Evolutionary conservation across 2,329 filamentous ascomycete species (phyloP).

Genomic region (Sclerotinia trifoliorum): DNA sequence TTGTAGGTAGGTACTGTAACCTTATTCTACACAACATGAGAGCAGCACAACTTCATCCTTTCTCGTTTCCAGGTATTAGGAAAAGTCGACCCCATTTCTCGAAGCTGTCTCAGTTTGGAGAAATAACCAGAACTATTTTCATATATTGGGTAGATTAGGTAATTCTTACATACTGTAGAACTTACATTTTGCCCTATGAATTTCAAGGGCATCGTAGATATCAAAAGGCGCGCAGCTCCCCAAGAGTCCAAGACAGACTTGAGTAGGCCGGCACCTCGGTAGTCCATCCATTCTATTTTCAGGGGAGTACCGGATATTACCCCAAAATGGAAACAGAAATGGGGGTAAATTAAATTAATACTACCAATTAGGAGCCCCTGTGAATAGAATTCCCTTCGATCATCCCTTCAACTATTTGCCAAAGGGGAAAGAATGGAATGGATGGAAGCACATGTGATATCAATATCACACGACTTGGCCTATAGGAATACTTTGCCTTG

Average conservation of each 20-base stretch:
- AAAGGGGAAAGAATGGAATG: neutral
- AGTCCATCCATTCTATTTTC: neutral
- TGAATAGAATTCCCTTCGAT: neutral
- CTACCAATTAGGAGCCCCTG: neutral
- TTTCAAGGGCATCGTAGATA: neutral
- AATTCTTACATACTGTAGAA: neutral
- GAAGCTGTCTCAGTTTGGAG: neutral
- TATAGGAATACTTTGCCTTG: neutral
- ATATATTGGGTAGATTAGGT: neutral
- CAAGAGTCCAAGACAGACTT: neutral
- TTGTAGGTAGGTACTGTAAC: neutral
- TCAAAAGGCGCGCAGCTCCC: neutral
- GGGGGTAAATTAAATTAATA: neutral
- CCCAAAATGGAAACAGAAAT: neutral
- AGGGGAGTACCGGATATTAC: neutral
- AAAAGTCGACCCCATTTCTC: neutral
- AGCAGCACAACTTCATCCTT: neutral
- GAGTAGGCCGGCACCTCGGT: neutral
- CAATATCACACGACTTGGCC: constrained; percentile 7
- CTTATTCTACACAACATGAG: neutral
- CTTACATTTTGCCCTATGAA: neutral
- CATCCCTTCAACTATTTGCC: constrained; percentile 1
- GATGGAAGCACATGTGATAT: constrained; percentile 3
- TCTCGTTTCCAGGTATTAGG: constrained; percentile 10
- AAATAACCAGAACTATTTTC: neutral